These are phyloP conservation scores for Globisporangium solare DNA, from an alignment of 352 stramenopile species.

Conservation along the genomic window DNA sequence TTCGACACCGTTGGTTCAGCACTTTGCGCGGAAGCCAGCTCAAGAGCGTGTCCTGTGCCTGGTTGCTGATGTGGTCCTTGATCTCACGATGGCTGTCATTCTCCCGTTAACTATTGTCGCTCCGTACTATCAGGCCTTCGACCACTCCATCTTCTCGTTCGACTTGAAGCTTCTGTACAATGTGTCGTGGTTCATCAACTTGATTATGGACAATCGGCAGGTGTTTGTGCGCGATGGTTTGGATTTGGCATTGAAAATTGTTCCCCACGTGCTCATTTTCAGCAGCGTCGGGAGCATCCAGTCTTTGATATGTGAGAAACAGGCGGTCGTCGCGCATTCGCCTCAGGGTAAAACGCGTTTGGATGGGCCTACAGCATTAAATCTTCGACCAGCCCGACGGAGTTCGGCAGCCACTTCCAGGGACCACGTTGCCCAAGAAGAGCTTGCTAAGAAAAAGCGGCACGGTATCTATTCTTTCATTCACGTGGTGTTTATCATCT, in stretches of 20 bases:
- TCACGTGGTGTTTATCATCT: slow-evolving; percentile 10
- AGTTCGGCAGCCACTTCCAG: slow-evolving; percentile 2
- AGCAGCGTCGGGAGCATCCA: slow-evolving; percentile 4
- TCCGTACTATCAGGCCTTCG: no score
- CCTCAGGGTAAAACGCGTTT: no score
- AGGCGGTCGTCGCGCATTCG: not conserved
- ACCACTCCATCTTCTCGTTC: slow-evolving; percentile 22
- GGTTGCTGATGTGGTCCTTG: no score
- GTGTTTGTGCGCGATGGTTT: slow-evolving; percentile 12
- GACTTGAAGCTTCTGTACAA: not conserved
- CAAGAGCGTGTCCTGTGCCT: no score
- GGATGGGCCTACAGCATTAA: no score
- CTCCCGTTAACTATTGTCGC: no score
- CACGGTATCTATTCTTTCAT: not conserved
- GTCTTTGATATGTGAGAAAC: slow-evolving; percentile 1
- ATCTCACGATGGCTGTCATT: no score
- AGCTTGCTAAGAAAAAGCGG: not conserved
- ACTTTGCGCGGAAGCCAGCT: no score
- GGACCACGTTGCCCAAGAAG: no score
- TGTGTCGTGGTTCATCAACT: slow-evolving; percentile 15
- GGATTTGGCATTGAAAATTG: slow-evolving; percentile 17
- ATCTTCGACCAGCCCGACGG: no score
- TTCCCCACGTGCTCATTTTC: slow-evolving; percentile 24
- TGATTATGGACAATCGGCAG: slow-evolving; percentile 23
- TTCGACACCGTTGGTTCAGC: no score